Evolutionary conservation across 169 alveolate species (phyloP), one percentile per base, ranked within the genome.

Genomic region (Plasmodium gaboni): DNA sequence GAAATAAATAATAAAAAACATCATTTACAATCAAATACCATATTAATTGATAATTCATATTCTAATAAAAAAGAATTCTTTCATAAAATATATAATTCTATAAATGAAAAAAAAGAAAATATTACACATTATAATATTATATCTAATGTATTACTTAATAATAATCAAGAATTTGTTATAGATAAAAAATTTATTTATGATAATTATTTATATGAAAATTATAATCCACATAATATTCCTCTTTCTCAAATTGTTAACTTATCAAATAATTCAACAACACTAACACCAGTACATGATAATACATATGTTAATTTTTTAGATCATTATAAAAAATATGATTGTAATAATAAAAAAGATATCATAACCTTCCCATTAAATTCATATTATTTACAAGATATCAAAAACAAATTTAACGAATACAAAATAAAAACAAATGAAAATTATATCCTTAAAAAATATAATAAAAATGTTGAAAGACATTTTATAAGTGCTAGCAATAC

Each of bases 371-470:
- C 78, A 1, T 76, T 48, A 19, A 76, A 63, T 24, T 48, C 76
- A 6, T 50, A 48, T 22, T 13, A 64, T 57, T 65, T 63, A 12
- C 64, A 76, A 64, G 59, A 65, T 15, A 50, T 63, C n/a, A 64
- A 76, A 50, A 64, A 48, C 26, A 65, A 65, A 64, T 15, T 76
- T 8, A 76, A 65, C 7, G 70, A 50, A 50, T 64, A 64, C 17
- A 76, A 76, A 26, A 12, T 44, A 59, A 76, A 64, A 12, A 15
- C 68, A 48, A 24, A 57, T 63, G 89, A 76, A 42, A 76, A 65
- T 28, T 28, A 32, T 50, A 17, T 22, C n/a, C 48, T 24, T 26
- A 32, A 69, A 69, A 28, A 28, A 28, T 28, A 28, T 28, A 28
- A 69, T 19, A 42, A 19, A 10, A 48, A 50, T 13, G 10, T 50